Conservation (phyloP, 257 asterid species). For the Ilex aquifolium region DNA sequence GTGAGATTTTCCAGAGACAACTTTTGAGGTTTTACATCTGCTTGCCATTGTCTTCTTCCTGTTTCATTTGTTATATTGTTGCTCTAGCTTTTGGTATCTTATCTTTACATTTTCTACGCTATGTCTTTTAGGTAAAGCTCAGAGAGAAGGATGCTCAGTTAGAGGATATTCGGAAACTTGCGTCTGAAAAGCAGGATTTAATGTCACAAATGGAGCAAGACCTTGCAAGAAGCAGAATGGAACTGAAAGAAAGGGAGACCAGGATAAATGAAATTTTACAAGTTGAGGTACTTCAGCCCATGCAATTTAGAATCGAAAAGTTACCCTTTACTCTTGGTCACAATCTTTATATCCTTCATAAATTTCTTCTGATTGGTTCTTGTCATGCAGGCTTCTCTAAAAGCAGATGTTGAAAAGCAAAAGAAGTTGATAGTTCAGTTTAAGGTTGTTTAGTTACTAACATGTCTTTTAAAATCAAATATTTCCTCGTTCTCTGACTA, state of each 20-base stretch:
- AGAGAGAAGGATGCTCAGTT: slow-evolving; percentile 63
- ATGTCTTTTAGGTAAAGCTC: slow-evolving; percentile 20
- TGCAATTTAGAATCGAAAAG: not conserved
- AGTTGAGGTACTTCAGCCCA: slow-evolving; percentile 30
- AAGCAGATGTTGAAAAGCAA: slow-evolving; percentile 43
- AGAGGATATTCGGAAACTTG: slow-evolving; percentile 48
- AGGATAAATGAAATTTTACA: slow-evolving; percentile 52
- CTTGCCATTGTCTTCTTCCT: not conserved
- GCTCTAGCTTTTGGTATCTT: not conserved
- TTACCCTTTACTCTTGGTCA: not conserved
- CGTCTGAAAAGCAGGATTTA: slow-evolving; percentile 58
- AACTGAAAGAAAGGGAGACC: slow-evolving; percentile 53
- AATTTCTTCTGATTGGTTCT: not conserved
- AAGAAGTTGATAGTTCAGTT: slow-evolving; percentile 24
- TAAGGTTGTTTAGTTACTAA: slow-evolving; percentile 12
- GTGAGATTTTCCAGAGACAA: too few relatives aligned
- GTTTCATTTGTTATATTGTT: not conserved
- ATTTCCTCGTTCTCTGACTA: not conserved
- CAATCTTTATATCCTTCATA: not conserved
- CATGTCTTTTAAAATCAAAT: not conserved
- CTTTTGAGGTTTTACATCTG: too few relatives aligned
- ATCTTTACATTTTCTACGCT: not conserved
- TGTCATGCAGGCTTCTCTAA: slow-evolving; percentile 37
- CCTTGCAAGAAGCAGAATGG: slow-evolving; percentile 50
- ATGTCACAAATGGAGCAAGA: slow-evolving; percentile 61